These are phyloP conservation scores for Blastocystis sp. DNA, from an alignment of 352 stramenopile genomes.

Conservation along the genomic window DNA sequence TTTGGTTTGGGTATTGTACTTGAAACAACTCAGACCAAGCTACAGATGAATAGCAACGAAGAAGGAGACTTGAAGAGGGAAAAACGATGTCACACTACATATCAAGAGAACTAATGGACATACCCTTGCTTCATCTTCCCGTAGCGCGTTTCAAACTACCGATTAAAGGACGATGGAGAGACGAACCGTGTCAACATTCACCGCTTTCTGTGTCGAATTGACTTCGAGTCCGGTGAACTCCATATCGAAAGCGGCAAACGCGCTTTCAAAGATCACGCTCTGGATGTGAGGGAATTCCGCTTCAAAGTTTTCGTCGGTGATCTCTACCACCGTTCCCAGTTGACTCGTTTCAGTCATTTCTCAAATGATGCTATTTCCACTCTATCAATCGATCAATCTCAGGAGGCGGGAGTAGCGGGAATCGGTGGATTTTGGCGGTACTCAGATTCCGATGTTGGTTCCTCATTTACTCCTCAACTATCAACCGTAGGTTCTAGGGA, in stretches of 20 bases:
- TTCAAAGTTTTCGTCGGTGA: conserved; percentile 45
- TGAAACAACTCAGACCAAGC: conserved; percentile 39
- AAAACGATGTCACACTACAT: conserved; percentile 24
- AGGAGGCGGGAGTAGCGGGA: neutral
- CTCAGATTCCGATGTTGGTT: no score
- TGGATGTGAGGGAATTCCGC: conserved; percentile 18
- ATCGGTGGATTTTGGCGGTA: neutral
- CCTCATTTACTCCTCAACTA: neutral
- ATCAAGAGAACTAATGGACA: neutral
- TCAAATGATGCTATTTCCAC: neutral
- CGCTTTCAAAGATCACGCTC: conserved; percentile 27
- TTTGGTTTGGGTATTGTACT: conserved; percentile 3
- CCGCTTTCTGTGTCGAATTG: neutral
- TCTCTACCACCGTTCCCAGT: neutral
- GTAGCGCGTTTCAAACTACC: conserved; percentile 46
- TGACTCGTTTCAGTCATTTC: no score
- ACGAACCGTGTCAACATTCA: neutral
- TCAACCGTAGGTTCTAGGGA: conserved; percentile 1
- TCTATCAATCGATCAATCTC: neutral
- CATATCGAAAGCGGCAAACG: conserved; percentile 48
- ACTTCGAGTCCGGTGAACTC: conserved; percentile 42
- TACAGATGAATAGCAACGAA: neutral
- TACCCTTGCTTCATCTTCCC: conserved; percentile 30
- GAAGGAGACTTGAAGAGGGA: conserved; percentile 1
- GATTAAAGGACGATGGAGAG: neutral